These are phyloP conservation scores for Lonicera japonica DNA, from an alignment of 129 eudicot species.

Conservation along the genomic window DNA sequence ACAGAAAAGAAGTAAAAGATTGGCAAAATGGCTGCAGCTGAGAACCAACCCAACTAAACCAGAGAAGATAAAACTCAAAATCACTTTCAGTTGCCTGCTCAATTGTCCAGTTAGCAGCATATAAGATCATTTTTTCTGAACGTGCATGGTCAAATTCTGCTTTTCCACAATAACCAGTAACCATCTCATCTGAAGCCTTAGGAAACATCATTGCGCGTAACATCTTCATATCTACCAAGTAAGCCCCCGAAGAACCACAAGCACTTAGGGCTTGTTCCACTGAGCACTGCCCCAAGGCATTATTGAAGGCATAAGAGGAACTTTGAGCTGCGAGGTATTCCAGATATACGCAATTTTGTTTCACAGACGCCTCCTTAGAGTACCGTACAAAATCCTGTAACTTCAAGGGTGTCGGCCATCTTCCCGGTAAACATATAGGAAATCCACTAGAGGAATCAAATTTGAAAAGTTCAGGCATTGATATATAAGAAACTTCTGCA, in stretches of 20 bases:
- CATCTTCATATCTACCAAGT: constrained; percentile 37
- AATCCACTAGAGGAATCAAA: constrained; percentile 16
- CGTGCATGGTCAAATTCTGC: constrained; percentile 21
- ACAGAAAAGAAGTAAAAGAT: constrained; percentile 35
- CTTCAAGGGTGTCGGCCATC: constrained; percentile 76
- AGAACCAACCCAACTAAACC: constrained; percentile 66
- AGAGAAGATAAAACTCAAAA: constrained; percentile 47
- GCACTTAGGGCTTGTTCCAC: constrained; percentile 16
- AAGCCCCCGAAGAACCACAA: constrained; percentile 22
- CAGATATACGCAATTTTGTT: constrained; percentile 63
- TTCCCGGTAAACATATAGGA: constrained; percentile 67
- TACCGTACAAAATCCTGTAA: constrained; percentile 54
- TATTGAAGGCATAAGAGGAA: constrained; percentile 33
- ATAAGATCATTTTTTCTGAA: constrained; percentile 29
- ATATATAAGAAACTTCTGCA: constrained; percentile 38
- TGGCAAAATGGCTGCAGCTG: constrained; percentile 38
- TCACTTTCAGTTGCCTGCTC: constrained; percentile 78
- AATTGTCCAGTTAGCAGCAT: constrained; percentile 85
- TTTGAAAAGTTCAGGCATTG: constrained; percentile 24
- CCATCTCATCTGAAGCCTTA: constrained; percentile 19
- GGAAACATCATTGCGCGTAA: constrained; percentile 49
- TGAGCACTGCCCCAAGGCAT: constrained; percentile 15
- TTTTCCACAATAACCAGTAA: constrained; percentile 7
- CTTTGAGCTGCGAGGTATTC: constrained; percentile 61
- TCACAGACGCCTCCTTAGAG: constrained; percentile 64